phyloP scores from a whole-genome alignment of 805 yeast genomes.

The Blastobotrys terrestris region DNA sequence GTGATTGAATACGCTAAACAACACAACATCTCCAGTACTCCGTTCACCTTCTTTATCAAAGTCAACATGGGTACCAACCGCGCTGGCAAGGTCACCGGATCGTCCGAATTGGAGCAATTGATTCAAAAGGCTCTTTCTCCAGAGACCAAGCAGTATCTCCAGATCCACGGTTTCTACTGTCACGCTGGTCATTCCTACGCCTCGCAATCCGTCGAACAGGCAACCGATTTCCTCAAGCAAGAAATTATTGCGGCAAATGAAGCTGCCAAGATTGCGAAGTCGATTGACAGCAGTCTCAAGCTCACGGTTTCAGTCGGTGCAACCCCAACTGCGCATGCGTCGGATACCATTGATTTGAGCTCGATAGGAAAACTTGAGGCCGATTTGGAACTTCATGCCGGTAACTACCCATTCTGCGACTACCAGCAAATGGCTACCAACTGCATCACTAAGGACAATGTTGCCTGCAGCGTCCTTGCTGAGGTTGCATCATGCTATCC shows the following conservation, averaged over 20 bases:
- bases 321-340: slow-evolving; percentile 71
- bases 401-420: slow-evolving; percentile 69
- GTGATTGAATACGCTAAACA: slow-evolving; percentile 35
- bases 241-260: slow-evolving; percentile 53
- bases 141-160: slow-evolving; percentile 30
- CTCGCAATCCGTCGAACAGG: slow-evolving; percentile 40
- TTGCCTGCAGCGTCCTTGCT: slow-evolving; percentile 51
- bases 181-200: slow-evolving; percentile 76
- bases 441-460: slow-evolving; percentile 40
- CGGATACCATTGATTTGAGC: slow-evolving; percentile 22
- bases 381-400: slow-evolving; percentile 67
- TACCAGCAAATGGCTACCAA: slow-evolving; percentile 72
- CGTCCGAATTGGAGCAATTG: slow-evolving; percentile 34
- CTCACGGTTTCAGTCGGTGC: slow-evolving; percentile 69
- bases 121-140: slow-evolving; percentile 31
- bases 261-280: slow-evolving; percentile 40
- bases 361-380: slow-evolving; percentile 22
- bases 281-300: slow-evolving; percentile 32
- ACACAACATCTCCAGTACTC: slow-evolving; percentile 24
- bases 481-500: slow-evolving; percentile 57
- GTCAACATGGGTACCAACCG: slow-evolving; percentile 66
- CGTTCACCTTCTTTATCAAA: slow-evolving; percentile 64
- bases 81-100: slow-evolving; percentile 47
- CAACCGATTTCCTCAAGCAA: slow-evolving; percentile 42
- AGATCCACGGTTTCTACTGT: slow-evolving; percentile 63